Conservation (phyloP, 2,329 filamentous ascomycete species). For the Purpureocillium lavendulum region DNA sequence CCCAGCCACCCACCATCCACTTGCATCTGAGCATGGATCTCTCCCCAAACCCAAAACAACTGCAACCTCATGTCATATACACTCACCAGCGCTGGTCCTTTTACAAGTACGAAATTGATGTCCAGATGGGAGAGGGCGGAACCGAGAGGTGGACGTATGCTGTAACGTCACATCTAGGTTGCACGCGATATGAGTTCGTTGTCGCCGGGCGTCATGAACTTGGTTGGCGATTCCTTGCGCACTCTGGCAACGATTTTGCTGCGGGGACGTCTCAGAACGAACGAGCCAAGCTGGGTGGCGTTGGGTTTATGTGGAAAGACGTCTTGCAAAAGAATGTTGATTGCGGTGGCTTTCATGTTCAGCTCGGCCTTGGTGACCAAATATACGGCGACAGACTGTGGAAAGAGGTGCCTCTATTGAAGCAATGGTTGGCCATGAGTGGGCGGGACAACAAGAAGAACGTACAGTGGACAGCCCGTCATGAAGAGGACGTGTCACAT, state of each 20-base stretch:
- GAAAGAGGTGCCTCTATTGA: slow-evolving; percentile 89
- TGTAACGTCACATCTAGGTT: slow-evolving; percentile 91
- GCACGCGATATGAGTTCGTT: slow-evolving; percentile 96
- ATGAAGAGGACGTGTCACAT: slow-evolving; percentile 91
- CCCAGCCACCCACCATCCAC: slow-evolving; percentile 91
- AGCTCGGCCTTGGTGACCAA: slow-evolving; percentile 86
- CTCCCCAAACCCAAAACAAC: slow-evolving; percentile 83
- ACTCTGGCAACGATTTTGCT: slow-evolving; percentile 94
- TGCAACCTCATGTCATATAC: slow-evolving; percentile 73
- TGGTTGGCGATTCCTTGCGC: slow-evolving; percentile 91
- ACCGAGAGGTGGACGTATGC: slow-evolving; percentile 94
- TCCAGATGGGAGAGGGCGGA: slow-evolving; percentile 77
- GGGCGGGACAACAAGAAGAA: slow-evolving; percentile 91
- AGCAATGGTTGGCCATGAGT: slow-evolving; percentile 90
- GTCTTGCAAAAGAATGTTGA: slow-evolving; percentile 96
- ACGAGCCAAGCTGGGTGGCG: slow-evolving; percentile 73
- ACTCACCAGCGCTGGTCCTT: slow-evolving; percentile 93
- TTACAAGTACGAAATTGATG: slow-evolving; percentile 85
- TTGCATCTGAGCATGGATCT: slow-evolving; percentile 85
- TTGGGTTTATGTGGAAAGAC: slow-evolving; percentile 98
- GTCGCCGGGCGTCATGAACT: slow-evolving; percentile 85
- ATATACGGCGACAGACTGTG: slow-evolving; percentile 93
- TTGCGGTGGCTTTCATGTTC: slow-evolving; percentile 90
- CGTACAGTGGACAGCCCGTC: slow-evolving; percentile 82
- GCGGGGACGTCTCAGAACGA: slow-evolving; percentile 81